A percentile compares a stretch with the other conserved stretches of the same genome.
Conservation (phyloP, 1,284 basidiomycete species). For the Boletus mariae region DNA sequence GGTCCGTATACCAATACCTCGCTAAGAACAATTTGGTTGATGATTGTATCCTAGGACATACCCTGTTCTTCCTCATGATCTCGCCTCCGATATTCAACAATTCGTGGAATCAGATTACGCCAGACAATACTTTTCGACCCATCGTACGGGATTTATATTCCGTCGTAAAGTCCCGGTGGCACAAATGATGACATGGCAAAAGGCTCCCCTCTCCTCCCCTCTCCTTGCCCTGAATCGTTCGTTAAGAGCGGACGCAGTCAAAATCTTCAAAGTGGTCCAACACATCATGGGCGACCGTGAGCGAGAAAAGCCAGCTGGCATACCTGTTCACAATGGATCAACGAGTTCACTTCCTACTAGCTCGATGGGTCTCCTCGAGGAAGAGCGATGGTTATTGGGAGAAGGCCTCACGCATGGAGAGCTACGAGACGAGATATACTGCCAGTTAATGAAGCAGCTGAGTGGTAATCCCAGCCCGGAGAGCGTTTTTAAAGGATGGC, state of each 20-base stretch:
- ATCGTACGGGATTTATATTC: conserved; percentile 81
- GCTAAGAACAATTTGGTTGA: conserved; percentile 5
- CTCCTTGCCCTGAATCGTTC: conserved; percentile 66
- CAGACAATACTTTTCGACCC: conserved; percentile 83
- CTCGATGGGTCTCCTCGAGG: conserved; percentile 59
- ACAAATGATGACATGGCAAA: conserved; percentile 89
- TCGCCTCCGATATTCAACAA: conserved; percentile 78
- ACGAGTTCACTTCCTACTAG: conserved; percentile 47
- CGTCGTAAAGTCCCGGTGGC: conserved; percentile 73
- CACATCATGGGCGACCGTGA: conserved; percentile 90
- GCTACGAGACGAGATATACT: conserved; percentile 88
- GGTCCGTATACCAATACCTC: conserved; percentile 41
- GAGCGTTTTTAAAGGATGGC: conserved; percentile 86
- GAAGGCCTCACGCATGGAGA: conserved; percentile 77
- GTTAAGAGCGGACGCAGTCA: conserved; percentile 73
- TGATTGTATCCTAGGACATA: conserved; percentile 23
- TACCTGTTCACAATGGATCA: conserved; percentile 50
- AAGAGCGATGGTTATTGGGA: conserved; percentile 81
- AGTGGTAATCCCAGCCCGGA: conserved; percentile 80
- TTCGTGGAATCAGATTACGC: conserved; percentile 85
- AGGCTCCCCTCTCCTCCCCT: conserved; percentile 67
- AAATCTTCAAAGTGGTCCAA: conserved; percentile 85
- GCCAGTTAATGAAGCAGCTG: conserved; percentile 88
- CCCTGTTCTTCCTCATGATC: conserved; percentile 67
- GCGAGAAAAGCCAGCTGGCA: conserved; percentile 52